Evolutionary conservation across 768 basidiomycete genomes (phyloP), one percentile per base, ranked within the genome.

Genomic region (Mrakia frigida): DNA sequence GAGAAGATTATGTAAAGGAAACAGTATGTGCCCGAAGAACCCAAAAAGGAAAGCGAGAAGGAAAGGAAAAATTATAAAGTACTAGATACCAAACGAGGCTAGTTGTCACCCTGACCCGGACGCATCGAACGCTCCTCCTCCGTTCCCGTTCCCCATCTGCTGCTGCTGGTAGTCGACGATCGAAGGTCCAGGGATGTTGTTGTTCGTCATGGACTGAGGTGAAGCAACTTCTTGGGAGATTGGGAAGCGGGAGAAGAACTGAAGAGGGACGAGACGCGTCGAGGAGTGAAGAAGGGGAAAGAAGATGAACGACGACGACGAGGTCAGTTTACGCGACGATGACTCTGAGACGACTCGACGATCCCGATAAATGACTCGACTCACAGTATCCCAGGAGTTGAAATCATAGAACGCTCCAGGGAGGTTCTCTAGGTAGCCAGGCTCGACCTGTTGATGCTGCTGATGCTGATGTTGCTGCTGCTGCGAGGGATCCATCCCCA

Each of bases 371-470:
- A 41, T 21, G 43, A 71, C 50, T 52, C n/a, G 33, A 70, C 69
- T 25, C 25, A 72, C 70, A 6, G 25, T 71, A 53, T 75, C 75
- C 80, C 80, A 82, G 33, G 78, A 69, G 59, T 80, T 70, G 70
- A 79, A 83, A 73, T 83, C 80, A 52, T 82, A 81, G 0, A 78
- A 77, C 50, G 73, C 78, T 14, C 79, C 78, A 4, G 83, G 83
- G 35, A 82, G 60, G 10, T 78, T 77, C 46, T 82, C 82, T 23
- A 83, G 75, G 60, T 82, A 78, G n/a, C 43, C 71, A 10, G 76
- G 76, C 65, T 82, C 80, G 50, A 79, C 72, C 46, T 50, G 46
- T 14, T 21, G 46, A 14, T 50, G 46, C 46, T 50, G 46, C 16
- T 50, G 46, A 10, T 46, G 46, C 5, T 50, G 46, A 18, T 50